Percentiles rank a stretch among this genome's conserved stretches.
Conservation (phyloP, 2,329 filamentous ascomycete species). For the Cordyceps farinosa region DNA sequence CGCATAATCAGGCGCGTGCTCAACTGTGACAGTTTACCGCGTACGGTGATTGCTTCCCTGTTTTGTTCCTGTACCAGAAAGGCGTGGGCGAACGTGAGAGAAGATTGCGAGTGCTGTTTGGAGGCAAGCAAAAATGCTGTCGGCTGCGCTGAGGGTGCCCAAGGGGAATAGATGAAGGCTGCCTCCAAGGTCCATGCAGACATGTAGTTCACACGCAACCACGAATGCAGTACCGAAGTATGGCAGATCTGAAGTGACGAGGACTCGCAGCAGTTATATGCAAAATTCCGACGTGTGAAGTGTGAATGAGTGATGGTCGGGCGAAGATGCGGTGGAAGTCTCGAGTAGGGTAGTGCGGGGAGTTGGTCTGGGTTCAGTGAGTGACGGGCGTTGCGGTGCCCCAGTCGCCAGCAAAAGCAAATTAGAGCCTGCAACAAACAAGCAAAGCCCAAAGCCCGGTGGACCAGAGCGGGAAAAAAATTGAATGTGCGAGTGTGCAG, state of each 20-base stretch:
- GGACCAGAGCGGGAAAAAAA: constrained; percentile 14
- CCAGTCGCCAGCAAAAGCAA: constrained; percentile 16
- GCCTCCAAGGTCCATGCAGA: not conserved
- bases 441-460: constrained; percentile 12
- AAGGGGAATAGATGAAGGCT: not conserved
- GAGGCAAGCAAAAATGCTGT: not conserved
- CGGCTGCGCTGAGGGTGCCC: not conserved
- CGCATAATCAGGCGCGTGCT: constrained; percentile 9
- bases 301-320: constrained; percentile 1
- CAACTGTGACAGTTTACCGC: not conserved
- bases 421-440: constrained; percentile 13
- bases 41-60: not conserved
- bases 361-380: constrained; percentile 15
- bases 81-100: not conserved
- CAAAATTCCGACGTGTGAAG: not conserved
- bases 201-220: not conserved
- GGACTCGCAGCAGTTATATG: constrained; percentile 10
- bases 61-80: not conserved
- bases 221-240: not conserved
- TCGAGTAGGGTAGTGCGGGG: constrained; percentile 12
- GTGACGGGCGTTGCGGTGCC: constrained; percentile 14
- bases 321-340: constrained; percentile 5
- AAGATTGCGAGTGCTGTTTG: not conserved
- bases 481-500: constrained; percentile 15
- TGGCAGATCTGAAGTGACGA: not conserved